These are phyloP conservation scores for Zoysia matrella DNA, from an alignment of 202 grass and related monocot genomes.

Conservation along the genomic window DNA sequence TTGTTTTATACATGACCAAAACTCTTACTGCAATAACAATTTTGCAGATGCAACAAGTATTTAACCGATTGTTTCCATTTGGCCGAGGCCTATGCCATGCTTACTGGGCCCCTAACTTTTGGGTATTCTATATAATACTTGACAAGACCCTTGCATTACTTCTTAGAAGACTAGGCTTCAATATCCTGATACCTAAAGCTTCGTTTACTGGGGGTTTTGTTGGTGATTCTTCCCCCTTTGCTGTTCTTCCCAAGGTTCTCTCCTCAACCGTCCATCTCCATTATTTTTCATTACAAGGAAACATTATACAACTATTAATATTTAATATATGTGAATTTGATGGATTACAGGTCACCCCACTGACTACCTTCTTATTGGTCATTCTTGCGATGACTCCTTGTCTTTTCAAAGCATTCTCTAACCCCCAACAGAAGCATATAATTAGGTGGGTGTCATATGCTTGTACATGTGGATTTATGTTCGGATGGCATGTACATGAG, in stretches of 20 bases:
- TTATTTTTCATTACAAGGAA: slow-evolving; percentile 17
- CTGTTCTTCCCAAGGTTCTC: slow-evolving; percentile 85
- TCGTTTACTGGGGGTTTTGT: slow-evolving; percentile 90
- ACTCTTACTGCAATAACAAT: slow-evolving; percentile 37
- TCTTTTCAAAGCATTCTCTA: slow-evolving; percentile 74
- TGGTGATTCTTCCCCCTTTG: slow-evolving; percentile 78
- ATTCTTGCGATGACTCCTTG: slow-evolving; percentile 84
- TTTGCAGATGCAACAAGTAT: slow-evolving; percentile 82
- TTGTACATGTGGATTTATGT: slow-evolving; percentile 93
- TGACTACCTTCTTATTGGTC: slow-evolving; percentile 81
- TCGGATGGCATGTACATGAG: slow-evolving; percentile 98
- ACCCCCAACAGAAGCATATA: slow-evolving; percentile 76
- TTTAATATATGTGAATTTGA: slow-evolving; percentile 43
- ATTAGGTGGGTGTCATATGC: slow-evolving; percentile 90
- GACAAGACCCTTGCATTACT: slow-evolving; percentile 83
- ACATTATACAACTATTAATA: not conserved
- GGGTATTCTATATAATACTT: slow-evolving; percentile 94
- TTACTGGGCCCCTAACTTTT: slow-evolving; percentile 96
- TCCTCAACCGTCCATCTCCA: not conserved
- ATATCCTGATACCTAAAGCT: slow-evolving; percentile 71
- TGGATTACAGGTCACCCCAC: slow-evolving; percentile 75
- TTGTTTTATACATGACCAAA: not conserved
- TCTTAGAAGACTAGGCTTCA: slow-evolving; percentile 74
- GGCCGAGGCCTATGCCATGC: slow-evolving; percentile 94
- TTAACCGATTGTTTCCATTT: slow-evolving; percentile 87